phyloP scores from a whole-genome alignment of 1,284 basidiomycete species.

The Fomitopsis pinicola region DNA sequence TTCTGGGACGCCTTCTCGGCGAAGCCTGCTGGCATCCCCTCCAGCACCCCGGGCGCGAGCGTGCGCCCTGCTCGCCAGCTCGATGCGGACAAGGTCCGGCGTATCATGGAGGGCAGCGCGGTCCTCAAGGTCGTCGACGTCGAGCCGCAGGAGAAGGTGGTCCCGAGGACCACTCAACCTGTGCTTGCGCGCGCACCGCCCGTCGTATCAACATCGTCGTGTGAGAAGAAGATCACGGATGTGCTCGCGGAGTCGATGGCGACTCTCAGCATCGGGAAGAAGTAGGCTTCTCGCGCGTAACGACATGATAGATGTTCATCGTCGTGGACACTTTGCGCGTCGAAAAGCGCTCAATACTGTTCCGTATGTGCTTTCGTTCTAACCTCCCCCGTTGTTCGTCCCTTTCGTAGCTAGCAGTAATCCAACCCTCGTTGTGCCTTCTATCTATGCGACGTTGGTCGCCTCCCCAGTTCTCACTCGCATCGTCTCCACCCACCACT shows the following conservation, averaged over 20 bases:
- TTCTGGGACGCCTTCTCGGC: conserved; percentile 79
- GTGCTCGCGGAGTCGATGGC: conserved; percentile 62
- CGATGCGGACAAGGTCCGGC: conserved; percentile 75
- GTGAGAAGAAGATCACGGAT: conserved; percentile 30
- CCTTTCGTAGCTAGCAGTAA: no score
- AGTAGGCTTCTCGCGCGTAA: neutral
- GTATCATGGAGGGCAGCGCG: conserved; percentile 73
- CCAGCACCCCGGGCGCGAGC: conserved; percentile 16
- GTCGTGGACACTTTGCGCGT: neutral
- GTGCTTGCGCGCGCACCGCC: neutral
- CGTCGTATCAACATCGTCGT: conserved; percentile 1
- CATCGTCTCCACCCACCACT: neutral
- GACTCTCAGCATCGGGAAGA: conserved; percentile 30
- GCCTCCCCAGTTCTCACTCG: neutral
- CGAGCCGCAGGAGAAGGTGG: conserved; percentile 31
- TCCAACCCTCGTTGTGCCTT: no score
- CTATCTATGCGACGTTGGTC: neutral
- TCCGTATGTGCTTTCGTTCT: no score
- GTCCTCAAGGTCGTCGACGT: conserved; percentile 73
- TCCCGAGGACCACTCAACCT: neutral
- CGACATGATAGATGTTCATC: neutral
- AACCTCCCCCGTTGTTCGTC: no score
- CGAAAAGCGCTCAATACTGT: no score
- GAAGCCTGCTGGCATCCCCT: conserved; percentile 30
- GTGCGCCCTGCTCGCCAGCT: conserved; percentile 27